phyloP scores from a whole-genome alignment of 73 alveolate species.

The Stentor roeselii region DNA sequence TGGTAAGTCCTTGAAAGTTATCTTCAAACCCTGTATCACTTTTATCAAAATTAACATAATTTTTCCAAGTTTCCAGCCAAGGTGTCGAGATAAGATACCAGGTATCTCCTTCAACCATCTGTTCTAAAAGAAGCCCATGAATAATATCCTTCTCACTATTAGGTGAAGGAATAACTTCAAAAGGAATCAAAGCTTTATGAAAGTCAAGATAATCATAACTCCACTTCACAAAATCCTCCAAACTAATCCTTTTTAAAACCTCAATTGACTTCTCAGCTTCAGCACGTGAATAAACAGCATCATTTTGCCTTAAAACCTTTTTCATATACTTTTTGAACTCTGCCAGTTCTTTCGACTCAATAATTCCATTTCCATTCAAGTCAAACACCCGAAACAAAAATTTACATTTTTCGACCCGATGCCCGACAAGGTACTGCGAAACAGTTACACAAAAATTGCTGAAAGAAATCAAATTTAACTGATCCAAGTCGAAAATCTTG shows the following conservation, averaged over 20 bases:
- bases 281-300: slow-evolving; percentile 2
- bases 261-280: slow-evolving; percentile 9
- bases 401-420: slow-evolving; percentile 22
- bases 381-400: slow-evolving; percentile 16
- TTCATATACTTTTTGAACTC: neutral
- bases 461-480: neutral
- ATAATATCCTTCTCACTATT: slow-evolving; percentile 53
- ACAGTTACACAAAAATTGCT: slow-evolving; percentile 26
- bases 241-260: slow-evolving; percentile 26
- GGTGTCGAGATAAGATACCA: neutral
- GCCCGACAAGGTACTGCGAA: slow-evolving; percentile 26
- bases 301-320: slow-evolving; percentile 4
- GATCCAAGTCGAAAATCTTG: neutral
- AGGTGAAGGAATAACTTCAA: slow-evolving; percentile 70
- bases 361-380: neutral
- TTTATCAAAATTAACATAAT: neutral
- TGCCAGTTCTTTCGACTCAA: neutral
- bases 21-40: neutral
- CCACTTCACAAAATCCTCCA: slow-evolving; percentile 40
- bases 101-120: slow-evolving; percentile 1
- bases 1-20: neutral
- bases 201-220: slow-evolving; percentile 47
- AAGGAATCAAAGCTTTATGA: slow-evolving; percentile 28
- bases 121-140: slow-evolving; percentile 29
- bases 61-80: slow-evolving; percentile 16